A percentile compares a stretch with the other conserved stretches of the same genome.
phyloP scores from a whole-genome alignment of 352 stramenopile species.

The Globisporangium parvum region DNA sequence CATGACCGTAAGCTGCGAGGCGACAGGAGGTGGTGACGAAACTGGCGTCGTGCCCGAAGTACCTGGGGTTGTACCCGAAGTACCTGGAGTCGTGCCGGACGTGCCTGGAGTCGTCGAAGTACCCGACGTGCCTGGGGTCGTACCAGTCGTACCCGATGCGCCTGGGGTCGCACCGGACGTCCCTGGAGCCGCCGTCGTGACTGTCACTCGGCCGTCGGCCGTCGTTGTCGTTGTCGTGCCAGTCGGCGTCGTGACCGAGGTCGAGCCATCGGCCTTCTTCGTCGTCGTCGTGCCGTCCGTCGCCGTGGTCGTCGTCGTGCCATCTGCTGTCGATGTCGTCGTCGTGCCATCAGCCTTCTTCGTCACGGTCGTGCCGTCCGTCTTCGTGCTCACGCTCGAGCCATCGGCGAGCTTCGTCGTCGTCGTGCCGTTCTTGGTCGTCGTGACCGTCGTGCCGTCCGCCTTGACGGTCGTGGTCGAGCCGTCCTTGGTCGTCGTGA shows the following conservation, averaged over 20 bases:
- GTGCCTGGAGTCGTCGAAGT: no score
- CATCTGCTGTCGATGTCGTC: constrained; percentile 3
- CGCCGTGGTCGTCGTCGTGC: constrained; percentile 1
- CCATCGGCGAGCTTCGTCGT: constrained; percentile 2
- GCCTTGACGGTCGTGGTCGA: constrained; percentile 1
- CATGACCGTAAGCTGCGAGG: constrained; percentile 13
- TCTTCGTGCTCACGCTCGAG: constrained; percentile 2
- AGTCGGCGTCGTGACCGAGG: neutral
- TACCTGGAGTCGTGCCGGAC: neutral
- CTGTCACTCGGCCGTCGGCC: neutral
- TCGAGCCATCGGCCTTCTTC: constrained; percentile 8
- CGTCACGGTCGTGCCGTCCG: constrained; percentile 5
- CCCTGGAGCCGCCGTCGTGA: constrained; percentile 6
- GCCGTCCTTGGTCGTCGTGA: constrained; percentile 8
- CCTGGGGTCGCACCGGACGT: constrained; percentile 3
- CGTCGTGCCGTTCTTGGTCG: constrained; percentile 1
- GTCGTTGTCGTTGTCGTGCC: constrained; percentile 4
- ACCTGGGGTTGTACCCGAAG: constrained; percentile 1
- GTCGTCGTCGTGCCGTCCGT: constrained; percentile 3
- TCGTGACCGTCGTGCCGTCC: constrained; percentile 5
- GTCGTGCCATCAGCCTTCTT: constrained; percentile 5
- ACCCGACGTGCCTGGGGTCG: neutral
- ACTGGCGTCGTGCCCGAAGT: constrained; percentile 3
- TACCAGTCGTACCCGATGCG: neutral
- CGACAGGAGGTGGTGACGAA: neutral